Base-by-base conservation (phyloP, 1,139 yeast genomes). In the Diutina sp. region DNA sequence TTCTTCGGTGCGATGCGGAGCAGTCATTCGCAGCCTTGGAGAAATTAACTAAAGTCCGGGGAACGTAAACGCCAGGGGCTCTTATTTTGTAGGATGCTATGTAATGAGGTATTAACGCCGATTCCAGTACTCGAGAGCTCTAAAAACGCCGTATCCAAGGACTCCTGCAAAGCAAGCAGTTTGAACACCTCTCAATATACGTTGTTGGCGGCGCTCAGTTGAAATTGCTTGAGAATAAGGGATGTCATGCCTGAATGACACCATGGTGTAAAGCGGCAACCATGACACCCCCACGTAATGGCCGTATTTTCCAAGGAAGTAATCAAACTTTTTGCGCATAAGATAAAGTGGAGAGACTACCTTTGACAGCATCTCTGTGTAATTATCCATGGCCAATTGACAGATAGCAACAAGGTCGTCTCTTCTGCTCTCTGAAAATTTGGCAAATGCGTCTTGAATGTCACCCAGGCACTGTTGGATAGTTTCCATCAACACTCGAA, bases 201-300 rank as follows among this genome's bases (percentile, higher is more conserved):
- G 72, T 60, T 72, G 76, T 65, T 81, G 90, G 58, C 76, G 76
- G 60, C 67, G 69, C 58, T 79, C 82, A 28, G 76, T 76, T n/a
- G 68, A 69, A 28, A 88, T 76, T 0, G 96, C 96, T 57, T 76
- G 74, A 1, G 90, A 79, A 66, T 91, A 91, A 4, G 86, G 73
- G 46, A 90, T 86, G 64, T 90, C 96, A 12, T 86, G 84, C 61
- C 97, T 75, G 70, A 91, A 91, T 0, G 96, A 86, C 2, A 91
- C 87, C 97, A 91, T 90, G 9, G 96, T 84, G 68, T 91, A 91
- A 65, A 91, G 72, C 1, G 97, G 97, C 48, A 89, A 72, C 97
- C 97, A 90, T 51, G 69, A 70, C 59, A 84, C 82, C 18, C 83
- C 67, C n/a, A 57, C 54, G 8, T 76, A 76, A 59, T 68, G 69